Evolutionary conservation across 1,284 basidiomycete genomes (phyloP).

Genomic region (Peniophora sp.): DNA sequence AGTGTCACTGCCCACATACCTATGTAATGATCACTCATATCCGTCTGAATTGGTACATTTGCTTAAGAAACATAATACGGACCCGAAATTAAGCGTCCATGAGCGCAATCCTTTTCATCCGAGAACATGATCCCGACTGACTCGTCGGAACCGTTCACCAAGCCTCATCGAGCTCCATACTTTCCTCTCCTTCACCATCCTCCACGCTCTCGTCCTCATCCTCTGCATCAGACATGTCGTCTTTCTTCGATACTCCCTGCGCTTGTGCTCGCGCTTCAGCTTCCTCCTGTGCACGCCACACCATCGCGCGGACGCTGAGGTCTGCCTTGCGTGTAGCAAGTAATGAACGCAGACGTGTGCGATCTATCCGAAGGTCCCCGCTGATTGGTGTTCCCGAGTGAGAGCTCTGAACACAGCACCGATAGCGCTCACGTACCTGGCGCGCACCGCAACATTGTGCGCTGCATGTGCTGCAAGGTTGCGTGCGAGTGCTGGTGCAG

Average conservation of each 20-base stretch:
- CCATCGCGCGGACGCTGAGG: background rate
- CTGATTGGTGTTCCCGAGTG: background rate
- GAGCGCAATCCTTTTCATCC: too few species aligned
- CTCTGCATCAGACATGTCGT: background rate
- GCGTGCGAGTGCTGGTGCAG: constrained; percentile 36
- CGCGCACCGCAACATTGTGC: constrained; percentile 14
- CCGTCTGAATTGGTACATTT: too few species aligned
- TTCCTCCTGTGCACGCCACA: background rate
- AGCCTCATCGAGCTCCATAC: background rate
- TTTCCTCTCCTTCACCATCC: background rate
- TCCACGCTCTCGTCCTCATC: background rate
- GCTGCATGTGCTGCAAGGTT: constrained; percentile 46
- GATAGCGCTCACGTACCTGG: too few species aligned
- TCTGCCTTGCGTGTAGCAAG: background rate
- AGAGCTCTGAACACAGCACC: too few species aligned
- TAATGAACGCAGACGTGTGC: background rate
- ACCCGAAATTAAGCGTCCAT: too few species aligned
- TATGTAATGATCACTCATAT: too few species aligned
- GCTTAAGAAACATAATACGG: too few species aligned
- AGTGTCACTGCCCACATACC: too few species aligned
- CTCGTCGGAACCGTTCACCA: too few species aligned
- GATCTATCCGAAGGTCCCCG: background rate
- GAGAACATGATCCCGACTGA: too few species aligned
- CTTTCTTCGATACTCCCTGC: background rate
- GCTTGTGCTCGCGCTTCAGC: background rate